Evolutionary conservation across 306 rosid genomes (phyloP).

Genomic region (Ceratonia siliqua): DNA sequence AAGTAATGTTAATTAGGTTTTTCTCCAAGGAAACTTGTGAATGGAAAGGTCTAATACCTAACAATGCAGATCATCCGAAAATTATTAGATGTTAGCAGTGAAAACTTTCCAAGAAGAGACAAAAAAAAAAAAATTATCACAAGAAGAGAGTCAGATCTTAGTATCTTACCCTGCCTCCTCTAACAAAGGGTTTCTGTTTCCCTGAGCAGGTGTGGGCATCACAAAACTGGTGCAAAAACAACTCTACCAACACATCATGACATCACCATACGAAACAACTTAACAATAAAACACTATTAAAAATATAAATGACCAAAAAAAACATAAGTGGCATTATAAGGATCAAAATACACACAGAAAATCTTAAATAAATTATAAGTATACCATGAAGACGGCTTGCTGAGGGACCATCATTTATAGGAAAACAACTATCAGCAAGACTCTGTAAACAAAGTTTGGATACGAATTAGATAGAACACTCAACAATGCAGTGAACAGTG

Average conservation of each 20-base stretch:
- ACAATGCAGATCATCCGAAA: constrained; percentile 15
- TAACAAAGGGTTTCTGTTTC: constrained; percentile 75
- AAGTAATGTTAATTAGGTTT: neutral
- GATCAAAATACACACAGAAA: constrained; percentile 17
- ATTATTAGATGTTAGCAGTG: constrained; percentile 16
- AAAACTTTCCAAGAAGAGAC: constrained; percentile 12
- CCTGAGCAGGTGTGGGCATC: constrained; percentile 87
- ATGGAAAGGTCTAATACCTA: constrained; percentile 30
- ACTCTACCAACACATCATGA: constrained; percentile 52
- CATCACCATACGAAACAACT: constrained; percentile 34
- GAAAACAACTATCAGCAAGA: constrained; percentile 83
- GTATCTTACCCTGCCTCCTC: constrained; percentile 77
- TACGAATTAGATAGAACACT: constrained; percentile 25
- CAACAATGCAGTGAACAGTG: constrained; percentile 6
- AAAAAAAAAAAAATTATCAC: constrained; percentile 10
- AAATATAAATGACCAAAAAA: neutral
- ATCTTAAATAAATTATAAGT: constrained; percentile 25
- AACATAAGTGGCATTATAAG: neutral
- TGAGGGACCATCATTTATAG: constrained; percentile 64
- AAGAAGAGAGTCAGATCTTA: constrained; percentile 22
- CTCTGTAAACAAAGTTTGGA: constrained; percentile 50
- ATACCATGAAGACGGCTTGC: constrained; percentile 85
- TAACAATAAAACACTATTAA: constrained; percentile 1
- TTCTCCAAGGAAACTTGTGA: neutral
- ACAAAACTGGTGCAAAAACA: constrained; percentile 93